Evolutionary conservation across 768 basidiomycete species (phyloP).

Genomic region (Podaxis mareebaensis): DNA sequence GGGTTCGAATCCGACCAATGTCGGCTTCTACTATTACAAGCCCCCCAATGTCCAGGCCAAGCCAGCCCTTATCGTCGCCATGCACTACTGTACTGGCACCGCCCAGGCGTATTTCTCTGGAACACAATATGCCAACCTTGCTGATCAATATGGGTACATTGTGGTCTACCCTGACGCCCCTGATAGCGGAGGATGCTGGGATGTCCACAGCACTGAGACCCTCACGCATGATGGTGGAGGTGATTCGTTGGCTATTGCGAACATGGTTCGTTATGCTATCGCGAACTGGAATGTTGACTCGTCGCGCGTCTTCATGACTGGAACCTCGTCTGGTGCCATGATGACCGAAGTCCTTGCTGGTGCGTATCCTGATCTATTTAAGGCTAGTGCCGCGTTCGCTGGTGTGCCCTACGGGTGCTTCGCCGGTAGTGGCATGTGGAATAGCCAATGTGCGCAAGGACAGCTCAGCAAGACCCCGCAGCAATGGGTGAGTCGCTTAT

Average conservation of each 20-base stretch:
- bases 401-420: conserved; percentile 60
- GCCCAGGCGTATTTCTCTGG: conserved; percentile 52
- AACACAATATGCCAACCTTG: conserved; percentile 49
- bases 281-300: conserved; percentile 46
- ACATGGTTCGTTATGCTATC: conserved; percentile 48
- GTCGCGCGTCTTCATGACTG: conserved; percentile 49
- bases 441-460: conserved; percentile 45
- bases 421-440: conserved; percentile 48
- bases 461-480: conserved; percentile 43
- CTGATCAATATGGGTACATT: conserved; percentile 49
- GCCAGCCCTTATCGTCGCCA: conserved; percentile 52
- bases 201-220: conserved; percentile 49
- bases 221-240: conserved; percentile 57
- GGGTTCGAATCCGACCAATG: conserved; percentile 54
- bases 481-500: conserved; percentile 41
- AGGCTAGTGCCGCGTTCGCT: conserved; percentile 47
- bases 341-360: conserved; percentile 59
- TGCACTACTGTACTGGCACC: conserved; percentile 53
- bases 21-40: conserved; percentile 47
- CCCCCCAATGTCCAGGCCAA: conserved; percentile 36
- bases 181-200: conserved; percentile 50
- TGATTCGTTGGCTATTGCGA: conserved; percentile 53
- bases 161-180: conserved; percentile 53
- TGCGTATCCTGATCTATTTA: conserved; percentile 55
- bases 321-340: conserved; percentile 57